These are phyloP conservation scores for Ophiorrhiza pumila DNA, from an alignment of 257 asterid species.

Conservation along the genomic window DNA sequence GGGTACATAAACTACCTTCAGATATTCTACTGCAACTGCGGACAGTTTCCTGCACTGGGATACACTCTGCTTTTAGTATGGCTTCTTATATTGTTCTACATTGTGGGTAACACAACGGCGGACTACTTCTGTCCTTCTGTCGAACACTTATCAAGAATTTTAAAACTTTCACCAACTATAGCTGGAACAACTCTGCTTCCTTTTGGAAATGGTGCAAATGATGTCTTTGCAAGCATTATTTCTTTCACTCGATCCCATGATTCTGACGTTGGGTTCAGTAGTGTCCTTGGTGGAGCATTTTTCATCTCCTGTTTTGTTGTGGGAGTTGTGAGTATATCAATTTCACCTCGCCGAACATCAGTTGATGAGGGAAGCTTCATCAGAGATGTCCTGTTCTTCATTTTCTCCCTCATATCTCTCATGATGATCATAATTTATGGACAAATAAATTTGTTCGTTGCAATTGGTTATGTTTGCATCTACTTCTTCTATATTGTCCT, in stretches of 20 bases:
- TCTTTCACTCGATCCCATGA: slow-evolving; percentile 52
- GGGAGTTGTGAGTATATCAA: slow-evolving; percentile 50
- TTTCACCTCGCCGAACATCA: slow-evolving; percentile 26
- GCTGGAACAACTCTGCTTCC: slow-evolving; percentile 88
- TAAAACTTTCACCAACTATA: slow-evolving; percentile 65
- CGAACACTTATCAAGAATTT: slow-evolving; percentile 41
- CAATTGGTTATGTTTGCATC: slow-evolving; percentile 43
- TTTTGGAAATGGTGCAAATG: slow-evolving; percentile 81
- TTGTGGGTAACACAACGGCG: slow-evolving; percentile 64
- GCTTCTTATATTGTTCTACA: slow-evolving; percentile 56
- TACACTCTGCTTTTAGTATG: slow-evolving; percentile 41
- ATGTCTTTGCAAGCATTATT: slow-evolving; percentile 60
- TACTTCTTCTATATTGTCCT: slow-evolving; percentile 49
- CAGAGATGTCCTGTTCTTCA: slow-evolving; percentile 64
- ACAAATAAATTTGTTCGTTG: slow-evolving; percentile 44
- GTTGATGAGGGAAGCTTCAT: slow-evolving; percentile 57
- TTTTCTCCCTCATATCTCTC: slow-evolving; percentile 49
- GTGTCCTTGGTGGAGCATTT: slow-evolving; percentile 78
- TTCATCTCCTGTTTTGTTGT: slow-evolving; percentile 73
- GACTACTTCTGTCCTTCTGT: slow-evolving; percentile 73
- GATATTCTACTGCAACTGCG: slow-evolving; percentile 55
- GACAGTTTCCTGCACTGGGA: slow-evolving; percentile 32
- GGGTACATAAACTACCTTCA: slow-evolving; percentile 63
- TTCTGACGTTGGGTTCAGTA: slow-evolving; percentile 61
- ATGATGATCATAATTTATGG: slow-evolving; percentile 40